Evolutionary conservation across 768 basidiomycete species (phyloP), one percentile per base, ranked within the genome.

Genomic region (Mycena latifolia): DNA sequence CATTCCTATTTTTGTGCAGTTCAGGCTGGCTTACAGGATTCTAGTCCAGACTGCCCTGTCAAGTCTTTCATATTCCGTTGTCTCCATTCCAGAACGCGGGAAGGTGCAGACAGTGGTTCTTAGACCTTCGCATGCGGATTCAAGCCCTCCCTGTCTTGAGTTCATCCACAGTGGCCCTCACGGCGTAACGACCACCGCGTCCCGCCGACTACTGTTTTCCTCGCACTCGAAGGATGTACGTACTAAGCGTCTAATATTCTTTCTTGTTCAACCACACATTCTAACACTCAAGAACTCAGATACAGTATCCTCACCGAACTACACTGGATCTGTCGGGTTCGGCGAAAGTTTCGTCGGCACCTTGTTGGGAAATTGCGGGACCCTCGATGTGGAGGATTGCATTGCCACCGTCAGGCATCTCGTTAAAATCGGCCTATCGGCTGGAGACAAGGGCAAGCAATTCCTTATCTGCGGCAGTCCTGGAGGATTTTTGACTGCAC

Each of bases 101-200:
- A 17, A 37, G 37, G 15, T 14, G 37, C 9, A 37, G 37, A 37
- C 37, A 37, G 37, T 37, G 37, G 37, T 37, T 33, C 9, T 37
- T 37, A 7, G 15, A 17, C 37, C 37, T 14, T 37, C 37, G 8
- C 37, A 14, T 37, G 37, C 37, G 9, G 37, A 64, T 15, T 59
- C 24, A 3, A 74, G 72, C n/a, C 79, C 79, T 3, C 81, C 85
- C 25, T 89, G 82, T 55, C 77, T 92, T 52, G 84, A 84, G 0
- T 72, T 79, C 17, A 83, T 84, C 10, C 91, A 91, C 64, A 90
- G 90, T 11, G 90, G 91, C 2, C 90, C 91, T 0, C 90, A 92
- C 70, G 79, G 72, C 0, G 78, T 81, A 0, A 78, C 71, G 4
- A 82, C 81, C 0, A 88, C 85, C 0, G 79, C 81, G 0, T 92